These are phyloP conservation scores for Thinopyrum elongatum DNA, from an alignment of 176 grass and related monocot genomes.

Conservation along the genomic window DNA sequence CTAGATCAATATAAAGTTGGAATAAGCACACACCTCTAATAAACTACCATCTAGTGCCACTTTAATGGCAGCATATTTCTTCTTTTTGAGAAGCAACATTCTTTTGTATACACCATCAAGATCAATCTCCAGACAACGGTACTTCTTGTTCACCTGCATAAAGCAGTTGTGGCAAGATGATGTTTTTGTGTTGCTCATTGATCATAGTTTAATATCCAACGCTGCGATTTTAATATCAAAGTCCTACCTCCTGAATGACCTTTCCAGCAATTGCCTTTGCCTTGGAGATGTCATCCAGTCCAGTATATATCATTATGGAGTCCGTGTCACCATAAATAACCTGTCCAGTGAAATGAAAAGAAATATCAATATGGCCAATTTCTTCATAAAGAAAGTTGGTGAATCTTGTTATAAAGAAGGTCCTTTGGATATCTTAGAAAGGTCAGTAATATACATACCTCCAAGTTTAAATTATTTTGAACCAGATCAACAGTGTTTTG, in stretches of 20 bases:
- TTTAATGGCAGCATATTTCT: slow-evolving; percentile 97
- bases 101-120: slow-evolving; percentile 98
- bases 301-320: slow-evolving; percentile 99
- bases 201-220: slow-evolving; percentile 9
- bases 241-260: slow-evolving; percentile 87
- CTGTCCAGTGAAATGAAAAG: slow-evolving; percentile 41
- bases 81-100: slow-evolving; percentile 99
- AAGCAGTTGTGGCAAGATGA: slow-evolving; percentile 20
- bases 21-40: slow-evolving; percentile 50
- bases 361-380: slow-evolving; percentile 3
- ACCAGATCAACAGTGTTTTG: slow-evolving; percentile 95
- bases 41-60: slow-evolving; percentile 52
- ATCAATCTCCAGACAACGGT: slow-evolving; percentile 93
- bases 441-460: slow-evolving; percentile 50
- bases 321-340: slow-evolving; percentile 99
- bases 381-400: slow-evolving; percentile 21
- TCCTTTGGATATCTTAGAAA: slow-evolving; percentile 5
- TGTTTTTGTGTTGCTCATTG: slow-evolving; percentile 23
- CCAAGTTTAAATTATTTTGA: slow-evolving; percentile 94
- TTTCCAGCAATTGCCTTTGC: slow-evolving; percentile 90
- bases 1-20: slow-evolving; percentile 1
- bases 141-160: slow-evolving; percentile 89
- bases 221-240: slow-evolving; percentile 9
- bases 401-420: neutral
- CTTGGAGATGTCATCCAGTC: slow-evolving; percentile 83